phyloP scores from a whole-genome alignment of 192 early-diverging fungal species.

The Linnemannia schmuckeri region DNA sequence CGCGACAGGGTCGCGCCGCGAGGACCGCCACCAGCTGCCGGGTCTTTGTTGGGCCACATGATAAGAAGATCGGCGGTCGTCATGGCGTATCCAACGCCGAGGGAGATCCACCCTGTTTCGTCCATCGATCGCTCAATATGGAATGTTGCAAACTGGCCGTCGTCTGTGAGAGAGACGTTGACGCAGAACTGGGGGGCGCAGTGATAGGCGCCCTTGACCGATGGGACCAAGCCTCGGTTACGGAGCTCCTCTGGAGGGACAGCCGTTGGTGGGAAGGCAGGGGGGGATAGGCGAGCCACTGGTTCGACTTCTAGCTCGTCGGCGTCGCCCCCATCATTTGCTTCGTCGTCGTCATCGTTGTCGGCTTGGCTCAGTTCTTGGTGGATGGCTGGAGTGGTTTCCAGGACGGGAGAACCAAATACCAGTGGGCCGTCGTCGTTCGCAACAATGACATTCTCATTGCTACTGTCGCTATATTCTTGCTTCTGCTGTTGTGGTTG shows the following conservation, averaged over 20 bases:
- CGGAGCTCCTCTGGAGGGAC: slow-evolving; percentile 14
- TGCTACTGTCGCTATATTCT: background rate
- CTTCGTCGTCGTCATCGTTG: background rate
- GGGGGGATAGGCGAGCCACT: background rate
- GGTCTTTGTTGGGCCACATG: slow-evolving; percentile 34
- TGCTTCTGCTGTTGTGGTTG: background rate
- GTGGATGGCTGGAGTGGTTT: background rate
- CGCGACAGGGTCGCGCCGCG: slow-evolving; percentile 45
- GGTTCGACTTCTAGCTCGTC: background rate
- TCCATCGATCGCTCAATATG: slow-evolving; percentile 36
- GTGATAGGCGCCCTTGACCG: slow-evolving; percentile 36
- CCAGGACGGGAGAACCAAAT: background rate
- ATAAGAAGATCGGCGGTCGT: slow-evolving; percentile 47
- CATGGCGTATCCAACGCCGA: slow-evolving; percentile 54
- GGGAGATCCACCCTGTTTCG: slow-evolving; percentile 42
- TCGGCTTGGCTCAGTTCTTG: background rate
- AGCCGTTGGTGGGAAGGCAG: background rate
- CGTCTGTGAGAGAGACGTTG: slow-evolving; percentile 37
- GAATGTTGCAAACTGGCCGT: slow-evolving; percentile 44
- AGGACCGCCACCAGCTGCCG: slow-evolving; percentile 10
- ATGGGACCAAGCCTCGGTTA: slow-evolving; percentile 27
- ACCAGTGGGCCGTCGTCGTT: background rate
- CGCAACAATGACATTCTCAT: slow-evolving; percentile 1
- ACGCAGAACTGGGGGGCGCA: slow-evolving; percentile 49
- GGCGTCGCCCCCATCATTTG: background rate